phyloP scores from a whole-genome alignment of 352 stramenopile species.

The Phytophthora meadii region DNA sequence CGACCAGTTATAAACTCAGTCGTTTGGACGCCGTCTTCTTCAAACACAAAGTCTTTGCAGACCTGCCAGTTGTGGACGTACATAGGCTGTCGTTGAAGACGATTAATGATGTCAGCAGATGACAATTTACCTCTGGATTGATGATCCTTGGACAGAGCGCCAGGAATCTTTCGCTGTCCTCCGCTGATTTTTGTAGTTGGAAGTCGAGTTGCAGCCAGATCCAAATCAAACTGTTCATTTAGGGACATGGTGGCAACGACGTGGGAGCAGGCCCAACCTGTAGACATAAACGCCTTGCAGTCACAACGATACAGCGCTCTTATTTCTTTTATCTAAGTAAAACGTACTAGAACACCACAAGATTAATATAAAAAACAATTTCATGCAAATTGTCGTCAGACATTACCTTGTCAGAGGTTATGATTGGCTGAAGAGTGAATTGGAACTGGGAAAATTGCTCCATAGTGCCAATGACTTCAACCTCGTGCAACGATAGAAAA shows the following conservation, averaged over 20 bases:
- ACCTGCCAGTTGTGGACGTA: not conserved
- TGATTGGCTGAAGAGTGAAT: too few species aligned
- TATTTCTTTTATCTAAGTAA: conserved; percentile 15
- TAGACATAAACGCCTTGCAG: conserved; percentile 24
- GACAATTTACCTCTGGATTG: not conserved
- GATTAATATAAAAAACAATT: too few species aligned
- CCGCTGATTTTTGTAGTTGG: not conserved
- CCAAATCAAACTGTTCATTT: not conserved
- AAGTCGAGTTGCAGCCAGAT: not conserved
- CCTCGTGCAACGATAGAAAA: too few species aligned
- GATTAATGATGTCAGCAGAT: not conserved
- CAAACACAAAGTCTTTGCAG: not conserved
- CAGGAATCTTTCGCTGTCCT: not conserved
- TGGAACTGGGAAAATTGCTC: too few species aligned
- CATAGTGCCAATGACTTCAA: too few species aligned
- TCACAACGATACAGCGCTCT: conserved; percentile 16
- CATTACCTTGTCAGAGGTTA: too few species aligned
- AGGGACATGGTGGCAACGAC: conserved; percentile 11
- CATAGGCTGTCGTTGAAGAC: not conserved
- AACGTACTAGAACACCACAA: too few species aligned
- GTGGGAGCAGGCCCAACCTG: conserved; percentile 9
- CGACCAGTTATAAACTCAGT: not conserved
- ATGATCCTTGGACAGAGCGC: not conserved
- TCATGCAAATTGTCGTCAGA: too few species aligned
- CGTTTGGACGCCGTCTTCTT: not conserved